Conservation (phyloP, 2,329 filamentous ascomycete species). For the Diaporthe sp. region DNA sequence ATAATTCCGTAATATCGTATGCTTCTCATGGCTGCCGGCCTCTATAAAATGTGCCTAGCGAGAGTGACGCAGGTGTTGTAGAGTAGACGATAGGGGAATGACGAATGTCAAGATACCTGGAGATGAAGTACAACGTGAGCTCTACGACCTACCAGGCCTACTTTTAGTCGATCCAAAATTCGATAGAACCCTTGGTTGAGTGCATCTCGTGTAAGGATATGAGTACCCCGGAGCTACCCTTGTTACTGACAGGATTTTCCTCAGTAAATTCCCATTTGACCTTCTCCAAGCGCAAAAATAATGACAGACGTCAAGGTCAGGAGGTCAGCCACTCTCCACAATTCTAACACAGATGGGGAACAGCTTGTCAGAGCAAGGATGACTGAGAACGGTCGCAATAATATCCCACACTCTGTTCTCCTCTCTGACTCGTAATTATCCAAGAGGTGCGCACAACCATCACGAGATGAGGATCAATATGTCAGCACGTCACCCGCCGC, state of each 20-base stretch:
- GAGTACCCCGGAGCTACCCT: not conserved
- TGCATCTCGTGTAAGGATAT: not conserved
- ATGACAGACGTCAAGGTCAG: not conserved
- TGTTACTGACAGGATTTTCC: not conserved
- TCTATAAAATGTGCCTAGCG: not conserved
- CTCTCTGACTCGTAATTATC: constrained; percentile 2
- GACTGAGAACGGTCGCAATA: not conserved
- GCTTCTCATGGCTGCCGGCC: not conserved
- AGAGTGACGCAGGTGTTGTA: not conserved
- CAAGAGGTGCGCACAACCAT: not conserved
- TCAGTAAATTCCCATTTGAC: no score
- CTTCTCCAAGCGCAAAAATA: not conserved
- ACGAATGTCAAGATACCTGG: not conserved
- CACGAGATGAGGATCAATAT: not conserved
- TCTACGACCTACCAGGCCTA: not conserved
- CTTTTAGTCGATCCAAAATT: no score
- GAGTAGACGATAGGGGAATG: not conserved
- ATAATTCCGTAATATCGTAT: not conserved
- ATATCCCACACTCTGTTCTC: not conserved
- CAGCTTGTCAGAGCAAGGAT: not conserved
- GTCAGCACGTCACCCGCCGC: not conserved
- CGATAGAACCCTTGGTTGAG: not conserved
- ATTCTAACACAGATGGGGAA: not conserved
- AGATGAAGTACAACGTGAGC: not conserved
- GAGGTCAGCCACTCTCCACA: not conserved